Evolutionary conservation across 1,139 yeast genomes (phyloP).

Genomic region (Diutina catenulata): DNA sequence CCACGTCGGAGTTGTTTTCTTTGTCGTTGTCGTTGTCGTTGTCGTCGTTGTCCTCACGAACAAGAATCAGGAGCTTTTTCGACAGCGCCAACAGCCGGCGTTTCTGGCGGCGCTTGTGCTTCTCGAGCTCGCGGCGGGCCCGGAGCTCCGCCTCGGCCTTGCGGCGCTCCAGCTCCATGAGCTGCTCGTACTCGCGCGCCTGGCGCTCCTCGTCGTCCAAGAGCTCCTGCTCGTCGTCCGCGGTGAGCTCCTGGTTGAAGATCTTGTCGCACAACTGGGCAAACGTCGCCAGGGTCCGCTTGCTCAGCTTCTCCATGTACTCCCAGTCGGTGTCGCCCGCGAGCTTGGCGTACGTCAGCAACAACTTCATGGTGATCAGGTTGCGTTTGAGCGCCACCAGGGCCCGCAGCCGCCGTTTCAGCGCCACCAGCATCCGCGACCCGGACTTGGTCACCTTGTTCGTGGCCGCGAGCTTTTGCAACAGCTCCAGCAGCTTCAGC

Average conservation of each 20-base stretch:
- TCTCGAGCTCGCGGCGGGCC: conserved; percentile 35
- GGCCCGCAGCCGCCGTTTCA: conserved; percentile 3
- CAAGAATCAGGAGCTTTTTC: conserved; percentile 27
- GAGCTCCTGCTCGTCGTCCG: conserved; percentile 42
- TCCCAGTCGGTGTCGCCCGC: conserved; percentile 62
- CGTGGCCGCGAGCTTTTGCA: neutral
- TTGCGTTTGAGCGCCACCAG: conserved; percentile 36
- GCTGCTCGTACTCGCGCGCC: conserved; percentile 36
- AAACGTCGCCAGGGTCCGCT: conserved; percentile 66
- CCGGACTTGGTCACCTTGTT: neutral
- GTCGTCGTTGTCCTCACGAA: conserved; percentile 12
- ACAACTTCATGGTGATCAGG: conserved; percentile 56
- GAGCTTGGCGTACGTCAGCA: conserved; percentile 61
- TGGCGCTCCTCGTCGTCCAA: conserved; percentile 39
- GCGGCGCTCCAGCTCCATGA: conserved; percentile 38
- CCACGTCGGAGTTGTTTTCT: conserved; percentile 13
- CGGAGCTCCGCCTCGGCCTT: conserved; percentile 36
- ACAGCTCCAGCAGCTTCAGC: conserved; percentile 4
- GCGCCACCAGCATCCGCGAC: neutral
- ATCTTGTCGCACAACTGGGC: conserved; percentile 68
- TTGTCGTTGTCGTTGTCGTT: conserved; percentile 11
- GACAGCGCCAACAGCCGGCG: conserved; percentile 32
- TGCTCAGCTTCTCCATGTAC: conserved; percentile 60
- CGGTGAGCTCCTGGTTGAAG: conserved; percentile 47
- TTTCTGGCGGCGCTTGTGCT: conserved; percentile 32